These are phyloP conservation scores for Entelexis paramagnoliae DNA, from an alignment of 1,139 yeast genomes.

Conservation along the genomic window DNA sequence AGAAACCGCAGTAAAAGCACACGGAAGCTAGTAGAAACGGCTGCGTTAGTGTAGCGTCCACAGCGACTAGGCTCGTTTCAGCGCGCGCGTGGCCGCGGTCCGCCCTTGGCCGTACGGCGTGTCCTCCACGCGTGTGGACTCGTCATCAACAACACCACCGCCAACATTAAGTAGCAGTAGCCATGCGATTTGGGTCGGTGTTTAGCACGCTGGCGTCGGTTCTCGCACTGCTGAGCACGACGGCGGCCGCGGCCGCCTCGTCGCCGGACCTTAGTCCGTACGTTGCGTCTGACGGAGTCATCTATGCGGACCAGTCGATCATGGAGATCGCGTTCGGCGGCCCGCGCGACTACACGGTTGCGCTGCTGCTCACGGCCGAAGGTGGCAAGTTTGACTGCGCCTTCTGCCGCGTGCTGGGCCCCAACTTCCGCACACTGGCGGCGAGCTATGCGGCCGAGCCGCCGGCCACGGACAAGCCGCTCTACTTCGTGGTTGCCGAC, in stretches of 20 bases:
- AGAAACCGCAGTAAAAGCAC: too few relatives aligned
- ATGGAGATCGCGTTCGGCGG: conserved; percentile 52
- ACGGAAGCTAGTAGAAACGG: too few relatives aligned
- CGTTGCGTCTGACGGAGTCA: conserved; percentile 30
- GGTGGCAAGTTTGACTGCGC: conserved; percentile 65
- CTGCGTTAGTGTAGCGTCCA: too few relatives aligned
- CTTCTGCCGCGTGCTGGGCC: conserved; percentile 61
- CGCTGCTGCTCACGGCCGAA: conserved; percentile 63
- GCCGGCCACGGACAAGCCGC: conserved; percentile 26
- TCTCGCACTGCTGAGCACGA: neutral
- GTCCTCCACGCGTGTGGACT: neutral
- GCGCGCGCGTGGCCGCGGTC: too few relatives aligned
- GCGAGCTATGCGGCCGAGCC: conserved; percentile 27
- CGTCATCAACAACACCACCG: neutral
- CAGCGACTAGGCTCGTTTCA: too few relatives aligned
- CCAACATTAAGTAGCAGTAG: neutral
- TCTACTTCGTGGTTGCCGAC: conserved; percentile 69
- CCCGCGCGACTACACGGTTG: conserved; percentile 58
- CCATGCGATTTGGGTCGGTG: conserved; percentile 2
- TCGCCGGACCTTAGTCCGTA: conserved; percentile 8
- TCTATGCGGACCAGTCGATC: conserved; percentile 51
- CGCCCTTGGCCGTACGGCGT: neutral
- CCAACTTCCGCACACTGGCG: conserved; percentile 47
- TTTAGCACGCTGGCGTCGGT: conserved; percentile 6
- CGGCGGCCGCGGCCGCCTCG: neutral